phyloP scores from a whole-genome alignment of 2,329 filamentous ascomycete species.

The Alternaria rosae region DNA sequence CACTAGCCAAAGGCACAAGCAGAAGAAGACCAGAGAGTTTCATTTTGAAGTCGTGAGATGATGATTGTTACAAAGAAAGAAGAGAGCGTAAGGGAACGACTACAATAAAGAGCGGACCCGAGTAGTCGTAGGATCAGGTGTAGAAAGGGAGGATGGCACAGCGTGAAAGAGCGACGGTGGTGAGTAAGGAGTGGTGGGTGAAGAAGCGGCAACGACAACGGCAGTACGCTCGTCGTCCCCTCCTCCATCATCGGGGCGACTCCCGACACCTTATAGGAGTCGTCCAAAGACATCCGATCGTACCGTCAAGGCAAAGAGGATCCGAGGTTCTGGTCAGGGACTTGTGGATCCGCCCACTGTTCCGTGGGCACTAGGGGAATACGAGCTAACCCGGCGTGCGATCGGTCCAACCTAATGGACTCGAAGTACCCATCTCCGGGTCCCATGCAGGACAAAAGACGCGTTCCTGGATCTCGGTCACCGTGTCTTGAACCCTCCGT shows the following conservation, averaged over 20 bases:
- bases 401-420: background rate
- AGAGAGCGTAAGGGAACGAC: background rate
- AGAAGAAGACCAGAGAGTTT: conserved; percentile 8
- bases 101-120: background rate
- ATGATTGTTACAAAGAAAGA: conserved; percentile 1
- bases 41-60: conserved; percentile 9
- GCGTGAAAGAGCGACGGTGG: conserved; percentile 1
- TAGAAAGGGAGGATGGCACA: background rate
- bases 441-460: background rate
- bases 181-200: background rate
- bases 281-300: conserved; percentile 1
- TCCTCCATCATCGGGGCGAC: background rate
- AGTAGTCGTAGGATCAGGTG: background rate
- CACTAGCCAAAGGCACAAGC: conserved; percentile 18
- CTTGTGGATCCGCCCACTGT: background rate
- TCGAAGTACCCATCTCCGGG: background rate
- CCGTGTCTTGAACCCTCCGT: background rate
- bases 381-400: background rate
- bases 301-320: background rate
- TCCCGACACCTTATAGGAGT: conserved; percentile 1
- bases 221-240: background rate
- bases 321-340: conserved; percentile 1
- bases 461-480: background rate
- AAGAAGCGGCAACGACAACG: background rate
- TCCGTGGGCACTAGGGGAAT: background rate